Percentiles rank a stretch among this genome's conserved stretches.
phyloP scores from a whole-genome alignment of 2,329 filamentous ascomycete genomes.

The Monilinia fructigena region DNA sequence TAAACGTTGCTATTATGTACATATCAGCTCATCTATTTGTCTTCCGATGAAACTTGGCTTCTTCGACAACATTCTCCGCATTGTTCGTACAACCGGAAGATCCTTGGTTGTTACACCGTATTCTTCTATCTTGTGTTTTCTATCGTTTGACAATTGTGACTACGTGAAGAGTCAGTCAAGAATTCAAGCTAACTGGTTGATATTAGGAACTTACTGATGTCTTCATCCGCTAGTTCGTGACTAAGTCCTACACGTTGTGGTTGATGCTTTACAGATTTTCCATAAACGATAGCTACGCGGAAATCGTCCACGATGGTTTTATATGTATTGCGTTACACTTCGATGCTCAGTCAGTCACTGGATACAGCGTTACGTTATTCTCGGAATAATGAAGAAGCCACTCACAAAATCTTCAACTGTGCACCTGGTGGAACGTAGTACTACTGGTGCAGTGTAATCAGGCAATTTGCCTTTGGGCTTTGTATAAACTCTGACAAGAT shows the following conservation, averaged over 20 bases:
- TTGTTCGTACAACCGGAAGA: conserved; percentile 14
- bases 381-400: conserved; percentile 34
- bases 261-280: conserved; percentile 97
- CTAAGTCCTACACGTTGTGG: conserved; percentile 89
- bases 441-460: conserved; percentile 88
- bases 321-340: conserved; percentile 96
- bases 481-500: conserved; percentile 88
- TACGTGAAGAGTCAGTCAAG: conserved; percentile 5
- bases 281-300: conserved; percentile 93
- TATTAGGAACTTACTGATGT: conserved; percentile 61
- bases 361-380: conserved; percentile 13
- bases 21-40: conserved; percentile 6
- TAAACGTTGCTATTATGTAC: conserved; percentile 22
- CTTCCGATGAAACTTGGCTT: background rate
- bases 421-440: conserved; percentile 76
- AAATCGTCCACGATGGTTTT: conserved; percentile 95
- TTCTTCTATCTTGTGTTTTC: conserved; percentile 14
- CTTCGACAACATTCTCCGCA: conserved; percentile 5
- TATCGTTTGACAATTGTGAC: conserved; percentile 70
- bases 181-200: background rate
- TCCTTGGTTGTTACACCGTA: conserved; percentile 18
- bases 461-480: conserved; percentile 96
- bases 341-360: conserved; percentile 27
- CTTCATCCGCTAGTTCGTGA: conserved; percentile 92
- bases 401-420: conserved; percentile 97